These are phyloP conservation scores for Annulohypoxylon truncatum DNA, from an alignment of 2,329 filamentous ascomycete species.

Conservation along the genomic window DNA sequence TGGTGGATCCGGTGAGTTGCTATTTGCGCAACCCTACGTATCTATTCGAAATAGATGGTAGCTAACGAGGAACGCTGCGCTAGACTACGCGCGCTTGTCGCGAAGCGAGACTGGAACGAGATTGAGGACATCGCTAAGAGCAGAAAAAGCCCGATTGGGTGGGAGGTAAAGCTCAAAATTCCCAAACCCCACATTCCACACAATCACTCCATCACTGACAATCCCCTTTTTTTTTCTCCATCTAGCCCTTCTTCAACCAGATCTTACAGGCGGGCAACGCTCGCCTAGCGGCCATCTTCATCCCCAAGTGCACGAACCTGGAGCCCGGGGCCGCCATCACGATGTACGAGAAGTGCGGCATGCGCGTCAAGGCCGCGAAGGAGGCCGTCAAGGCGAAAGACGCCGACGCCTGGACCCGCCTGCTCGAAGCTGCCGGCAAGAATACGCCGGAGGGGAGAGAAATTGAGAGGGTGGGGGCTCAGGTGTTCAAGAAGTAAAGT, in stretches of 20 bases:
- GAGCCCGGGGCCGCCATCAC: constrained; percentile 76
- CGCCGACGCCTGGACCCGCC: constrained; percentile 75
- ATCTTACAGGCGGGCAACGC: constrained; percentile 89
- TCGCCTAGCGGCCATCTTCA: constrained; percentile 83
- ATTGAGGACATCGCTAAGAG: constrained; percentile 84
- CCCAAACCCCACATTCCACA: neutral
- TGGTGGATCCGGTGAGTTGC: constrained; percentile 78
- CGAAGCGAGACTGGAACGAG: constrained; percentile 90
- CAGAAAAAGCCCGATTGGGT: constrained; percentile 92
- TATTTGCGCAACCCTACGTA: neutral
- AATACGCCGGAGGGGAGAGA: constrained; percentile 76
- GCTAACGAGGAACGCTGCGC: constrained; percentile 45
- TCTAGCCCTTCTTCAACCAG: constrained; percentile 89
- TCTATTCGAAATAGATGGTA: neutral
- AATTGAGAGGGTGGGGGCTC: constrained; percentile 81
- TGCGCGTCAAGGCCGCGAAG: constrained; percentile 88
- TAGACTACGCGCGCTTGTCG: constrained; percentile 86
- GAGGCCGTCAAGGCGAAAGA: constrained; percentile 89
- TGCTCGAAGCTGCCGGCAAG: constrained; percentile 79
- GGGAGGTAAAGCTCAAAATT: constrained; percentile 76
- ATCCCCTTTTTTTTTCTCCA: no score
- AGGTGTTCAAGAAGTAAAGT: constrained; percentile 62
- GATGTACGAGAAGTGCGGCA: constrained; percentile 97
- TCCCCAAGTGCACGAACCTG: constrained; percentile 85
- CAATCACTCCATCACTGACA: constrained; percentile 14